Evolutionary conservation across 768 basidiomycete species (phyloP), one percentile per base, ranked within the genome.

Genomic region (Hygrophoropsis aurantiaca): DNA sequence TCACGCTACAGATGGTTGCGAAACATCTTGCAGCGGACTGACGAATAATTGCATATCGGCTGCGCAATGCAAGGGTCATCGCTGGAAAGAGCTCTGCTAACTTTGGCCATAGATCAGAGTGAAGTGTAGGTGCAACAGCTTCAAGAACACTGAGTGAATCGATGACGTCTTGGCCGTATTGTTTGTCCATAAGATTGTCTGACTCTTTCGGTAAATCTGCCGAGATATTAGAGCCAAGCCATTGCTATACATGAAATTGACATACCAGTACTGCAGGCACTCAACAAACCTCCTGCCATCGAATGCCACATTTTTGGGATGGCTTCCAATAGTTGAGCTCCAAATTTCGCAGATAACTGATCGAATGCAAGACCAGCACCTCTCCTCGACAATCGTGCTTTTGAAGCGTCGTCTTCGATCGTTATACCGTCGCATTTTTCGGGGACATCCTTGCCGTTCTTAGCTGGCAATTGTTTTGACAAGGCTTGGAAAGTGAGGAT

Each of bases 231-330:
- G 49, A 25, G 20, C n/a, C 27, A 42, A 37, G 37, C 4, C 21
- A 27, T 21, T 21, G 10, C 13, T 30, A 24, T 3, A 16, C 40
- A 20, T 25, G 5, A 11, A 6, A 50, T 35, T 34, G 32, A n/a
- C 81, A 36, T 62, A 93, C 93, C 83, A 27, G 75, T 63, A 34
- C 74, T 70, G 53, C 86, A 93, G 19, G 84, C 79, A 44, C 78
- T 80, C 37, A 87, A 56, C 30, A 97, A 62, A 19, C 89, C 85
- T 19, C 85, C 85, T 11, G 83, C 84, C 82, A 97, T 91, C 4
- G 89, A 92, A 40, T 87, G 84, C 94, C 95, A 98, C 78, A 97
- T 88, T 54, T 82, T 91, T 2, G 97, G 95, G n/a, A 98, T 81
- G 26, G 80, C 74, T 0, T 84, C 78, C 27, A 98, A 70, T 24